A percentile compares a stretch with the other conserved stretches of the same genome.
Conservation (phyloP, 1,284 basidiomycete genomes). For the Singerocomus inundabilis region DNA sequence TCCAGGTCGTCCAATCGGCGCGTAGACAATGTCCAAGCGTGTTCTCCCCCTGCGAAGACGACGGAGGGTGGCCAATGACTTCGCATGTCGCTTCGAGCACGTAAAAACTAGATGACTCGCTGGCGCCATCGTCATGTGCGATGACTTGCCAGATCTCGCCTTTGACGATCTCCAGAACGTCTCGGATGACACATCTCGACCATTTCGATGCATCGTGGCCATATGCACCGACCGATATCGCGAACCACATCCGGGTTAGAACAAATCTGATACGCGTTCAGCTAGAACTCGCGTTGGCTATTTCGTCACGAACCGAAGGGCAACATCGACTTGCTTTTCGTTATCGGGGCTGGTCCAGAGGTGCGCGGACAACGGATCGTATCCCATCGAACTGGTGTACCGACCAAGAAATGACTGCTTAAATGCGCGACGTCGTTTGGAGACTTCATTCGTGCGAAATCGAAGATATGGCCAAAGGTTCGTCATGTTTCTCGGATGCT, state of each 20-base stretch:
- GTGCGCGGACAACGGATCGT: constrained; percentile 39
- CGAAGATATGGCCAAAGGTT: constrained; percentile 71
- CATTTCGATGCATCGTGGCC: constrained; percentile 31
- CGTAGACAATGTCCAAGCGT: constrained; percentile 37
- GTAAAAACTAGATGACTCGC: constrained; percentile 39
- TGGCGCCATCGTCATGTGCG: constrained; percentile 24
- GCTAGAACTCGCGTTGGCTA: neutral
- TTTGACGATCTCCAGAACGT: constrained; percentile 50
- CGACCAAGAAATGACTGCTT: constrained; percentile 48
- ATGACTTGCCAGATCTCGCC: constrained; percentile 60
- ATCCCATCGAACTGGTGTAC: constrained; percentile 19
- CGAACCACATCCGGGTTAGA: constrained; percentile 60
- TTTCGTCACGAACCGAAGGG: constrained; percentile 46
- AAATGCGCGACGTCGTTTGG: constrained; percentile 39
- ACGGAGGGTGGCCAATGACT: constrained; percentile 49
- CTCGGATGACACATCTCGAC: constrained; percentile 39
- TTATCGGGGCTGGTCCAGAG: constrained; percentile 63
- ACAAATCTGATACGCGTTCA: constrained; percentile 47
- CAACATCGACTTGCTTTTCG: constrained; percentile 52
- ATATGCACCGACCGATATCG: constrained; percentile 48
- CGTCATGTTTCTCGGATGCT: constrained; percentile 45
- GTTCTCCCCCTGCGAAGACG: constrained; percentile 1
- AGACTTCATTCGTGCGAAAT: constrained; percentile 45
- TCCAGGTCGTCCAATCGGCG: constrained; percentile 63
- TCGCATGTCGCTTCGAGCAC: constrained; percentile 70